Base-by-base conservation (phyloP, 441 rosid genomes). In the Jatropha multifida region DNA sequence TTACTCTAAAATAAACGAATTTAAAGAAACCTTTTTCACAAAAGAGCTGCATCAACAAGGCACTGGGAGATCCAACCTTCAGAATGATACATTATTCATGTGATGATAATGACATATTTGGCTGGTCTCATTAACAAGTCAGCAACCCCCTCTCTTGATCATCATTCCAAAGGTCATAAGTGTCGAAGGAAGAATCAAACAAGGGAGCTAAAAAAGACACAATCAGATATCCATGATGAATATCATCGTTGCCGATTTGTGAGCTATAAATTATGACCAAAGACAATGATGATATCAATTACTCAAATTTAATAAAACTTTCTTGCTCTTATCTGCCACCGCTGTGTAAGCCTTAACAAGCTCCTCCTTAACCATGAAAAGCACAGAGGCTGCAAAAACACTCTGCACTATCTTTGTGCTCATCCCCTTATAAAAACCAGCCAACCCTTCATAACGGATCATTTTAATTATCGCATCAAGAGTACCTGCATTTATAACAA, bases 281-380 rank as follows among this genome's bases (percentile, higher is more conserved):
- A 44, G 10, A 20, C 4, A 20, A 23, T 56, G 26, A 48, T 15
- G 17, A 65, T 60, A 67, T 75, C 71, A 80, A 62, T 77, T 82
- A n/a, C 69, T 56, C 74, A 79, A 38, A 42, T 74, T 77, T 23
- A 61, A 72, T 62, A 79, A 23, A 77, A 79, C 73, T 78, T 82
- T 86, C 80, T 55, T 75, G 79, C 87, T 77, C 76, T 80, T 90
- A 69, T 82, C 73, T 66, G 83, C 84, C 72, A 88, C 81, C 32
- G 73, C 67, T 56, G 80, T 70, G 84, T 84, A 90, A 73, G 79
- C 88, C 81, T 85, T 88, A 69, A 90, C 84, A 68, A 90, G 82
- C 81, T 88, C 94, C 80, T 90, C 94, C 83, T 90, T 90, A 14
- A 87, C 73, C 94, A 90, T 88, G 85, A 90, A 90, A 68, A 90